phyloP scores from a whole-genome alignment of 2,329 filamentous ascomycete species.

The Ceratocystis papillata region DNA sequence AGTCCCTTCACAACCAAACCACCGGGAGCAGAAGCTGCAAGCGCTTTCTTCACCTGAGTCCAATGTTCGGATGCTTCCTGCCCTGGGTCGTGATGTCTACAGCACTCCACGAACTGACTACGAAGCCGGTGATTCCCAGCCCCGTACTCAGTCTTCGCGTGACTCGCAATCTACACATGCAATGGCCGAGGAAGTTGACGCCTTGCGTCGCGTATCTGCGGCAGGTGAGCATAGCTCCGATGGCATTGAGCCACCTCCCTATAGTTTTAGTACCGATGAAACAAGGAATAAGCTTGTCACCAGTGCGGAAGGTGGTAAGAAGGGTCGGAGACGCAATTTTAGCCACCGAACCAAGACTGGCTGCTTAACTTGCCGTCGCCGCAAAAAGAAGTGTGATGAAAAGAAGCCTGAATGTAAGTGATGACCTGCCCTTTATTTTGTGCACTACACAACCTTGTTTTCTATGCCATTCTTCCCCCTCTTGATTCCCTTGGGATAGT shows the following conservation, averaged over 20 bases:
- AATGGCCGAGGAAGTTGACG: conserved; percentile 42
- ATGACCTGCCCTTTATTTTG: not conserved
- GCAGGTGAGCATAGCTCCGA: conserved; percentile 39
- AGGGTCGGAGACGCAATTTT: conserved; percentile 69
- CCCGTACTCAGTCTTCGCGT: conserved; percentile 39
- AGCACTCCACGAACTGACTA: conserved; percentile 36
- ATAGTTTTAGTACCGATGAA: conserved; percentile 37
- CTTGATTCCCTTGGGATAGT: not conserved
- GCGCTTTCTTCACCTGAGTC: conserved; percentile 13
- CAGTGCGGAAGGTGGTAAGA: conserved; percentile 44
- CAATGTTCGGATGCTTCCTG: conserved; percentile 13
- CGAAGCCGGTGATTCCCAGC: conserved; percentile 40
- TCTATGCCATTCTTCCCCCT: not conserved
- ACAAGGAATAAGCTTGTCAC: conserved; percentile 41
- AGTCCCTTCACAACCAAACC: conserved; percentile 32
- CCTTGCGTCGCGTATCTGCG: conserved; percentile 37
- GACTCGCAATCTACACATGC: conserved; percentile 40
- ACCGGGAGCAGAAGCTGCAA: conserved; percentile 30
- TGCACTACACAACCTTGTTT: not conserved
- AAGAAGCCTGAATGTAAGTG: conserved; percentile 71
- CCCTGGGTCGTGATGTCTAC: conserved; percentile 33
- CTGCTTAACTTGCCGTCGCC: conserved; percentile 78
- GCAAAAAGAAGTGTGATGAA: conserved; percentile 98
- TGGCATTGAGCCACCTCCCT: conserved; percentile 27
- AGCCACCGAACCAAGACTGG: conserved; percentile 94